phyloP scores from a whole-genome alignment of 2,329 filamentous ascomycete genomes.

The Ampelomyces quisqualis region DNA sequence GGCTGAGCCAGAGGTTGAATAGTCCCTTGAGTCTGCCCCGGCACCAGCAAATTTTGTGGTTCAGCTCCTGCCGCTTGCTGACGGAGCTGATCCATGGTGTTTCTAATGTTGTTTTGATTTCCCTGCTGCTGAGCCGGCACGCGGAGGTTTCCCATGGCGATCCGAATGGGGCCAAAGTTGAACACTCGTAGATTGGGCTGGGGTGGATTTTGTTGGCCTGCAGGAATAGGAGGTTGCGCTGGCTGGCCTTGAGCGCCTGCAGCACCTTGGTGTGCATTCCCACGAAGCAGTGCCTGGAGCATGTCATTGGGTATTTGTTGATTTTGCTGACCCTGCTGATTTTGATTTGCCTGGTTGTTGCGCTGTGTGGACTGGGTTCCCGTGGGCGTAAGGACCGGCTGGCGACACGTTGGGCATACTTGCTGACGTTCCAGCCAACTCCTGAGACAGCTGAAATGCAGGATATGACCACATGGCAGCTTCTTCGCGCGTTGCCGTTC shows the following conservation, averaged over 20 bases:
- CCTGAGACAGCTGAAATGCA: slow-evolving; percentile 91
- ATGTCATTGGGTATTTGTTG: slow-evolving; percentile 16
- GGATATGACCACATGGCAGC: slow-evolving; percentile 90
- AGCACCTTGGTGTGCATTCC: slow-evolving; percentile 20
- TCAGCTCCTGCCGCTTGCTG: slow-evolving; percentile 26
- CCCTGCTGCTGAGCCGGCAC: slow-evolving; percentile 30
- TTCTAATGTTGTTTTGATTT: slow-evolving; percentile 25
- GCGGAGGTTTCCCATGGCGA: slow-evolving; percentile 40
- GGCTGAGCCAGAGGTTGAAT: slow-evolving; percentile 11
- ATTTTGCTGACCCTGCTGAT: slow-evolving; percentile 21
- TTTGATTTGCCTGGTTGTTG: slow-evolving; percentile 30
- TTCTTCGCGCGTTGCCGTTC: slow-evolving; percentile 91
- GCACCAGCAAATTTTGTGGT: slow-evolving; percentile 22
- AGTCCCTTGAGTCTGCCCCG: slow-evolving; percentile 15
- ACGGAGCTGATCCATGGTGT: slow-evolving; percentile 28
- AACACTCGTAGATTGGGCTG: slow-evolving; percentile 40
- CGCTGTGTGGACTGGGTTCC: slow-evolving; percentile 29
- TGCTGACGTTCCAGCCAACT: slow-evolving; percentile 98
- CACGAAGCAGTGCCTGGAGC: slow-evolving; percentile 22
- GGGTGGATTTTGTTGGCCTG: slow-evolving; percentile 23
- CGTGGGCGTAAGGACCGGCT: slow-evolving; percentile 64
- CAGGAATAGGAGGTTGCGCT: slow-evolving; percentile 18
- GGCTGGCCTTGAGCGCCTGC: slow-evolving; percentile 27
- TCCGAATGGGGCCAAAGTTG: slow-evolving; percentile 40
- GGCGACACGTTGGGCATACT: slow-evolving; percentile 90